Percentiles rank a stretch among this genome's conserved stretches.
Conservation (phyloP, 2,329 filamentous ascomycete species). For the Penicillium freii region DNA sequence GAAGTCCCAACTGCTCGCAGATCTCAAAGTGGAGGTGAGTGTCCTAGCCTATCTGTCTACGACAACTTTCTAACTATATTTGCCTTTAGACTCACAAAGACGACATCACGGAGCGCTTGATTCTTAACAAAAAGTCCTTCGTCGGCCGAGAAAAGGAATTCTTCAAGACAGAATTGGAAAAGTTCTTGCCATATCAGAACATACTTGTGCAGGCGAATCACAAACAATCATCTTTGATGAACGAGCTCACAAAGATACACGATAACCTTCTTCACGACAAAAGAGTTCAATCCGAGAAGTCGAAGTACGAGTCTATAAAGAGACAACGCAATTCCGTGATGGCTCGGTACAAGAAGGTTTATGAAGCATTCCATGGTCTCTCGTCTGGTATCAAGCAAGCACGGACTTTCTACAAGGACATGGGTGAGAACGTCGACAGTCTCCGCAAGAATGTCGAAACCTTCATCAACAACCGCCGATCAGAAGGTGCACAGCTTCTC, state of each 20-base stretch:
- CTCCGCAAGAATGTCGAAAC: conserved; percentile 93
- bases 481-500: conserved; percentile 86
- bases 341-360: conserved; percentile 83
- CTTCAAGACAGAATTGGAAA: conserved; percentile 95
- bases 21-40: conserved; percentile 91
- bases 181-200: conserved; percentile 90
- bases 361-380: conserved; percentile 89
- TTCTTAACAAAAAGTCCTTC: conserved; percentile 96
- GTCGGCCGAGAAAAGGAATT: conserved; percentile 87
- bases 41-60: background rate
- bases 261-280: conserved; percentile 89
- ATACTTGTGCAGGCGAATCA: conserved; percentile 89
- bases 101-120: conserved; percentile 95
- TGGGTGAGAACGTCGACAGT: conserved; percentile 90
- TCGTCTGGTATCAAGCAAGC: conserved; percentile 82
- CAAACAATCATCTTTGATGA: conserved; percentile 91
- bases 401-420: conserved; percentile 90
- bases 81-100: conserved; percentile 76
- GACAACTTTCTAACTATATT: conserved; percentile 1
- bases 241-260: conserved; percentile 85
- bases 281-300: conserved; percentile 87
- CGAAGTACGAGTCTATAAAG: conserved; percentile 86
- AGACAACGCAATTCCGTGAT: conserved; percentile 78
- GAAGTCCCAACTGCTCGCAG: conserved; percentile 85
- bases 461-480: conserved; percentile 90